These are phyloP conservation scores for Sphaerulina populicola DNA, from an alignment of 2,329 filamentous ascomycete genomes.

Conservation along the genomic window DNA sequence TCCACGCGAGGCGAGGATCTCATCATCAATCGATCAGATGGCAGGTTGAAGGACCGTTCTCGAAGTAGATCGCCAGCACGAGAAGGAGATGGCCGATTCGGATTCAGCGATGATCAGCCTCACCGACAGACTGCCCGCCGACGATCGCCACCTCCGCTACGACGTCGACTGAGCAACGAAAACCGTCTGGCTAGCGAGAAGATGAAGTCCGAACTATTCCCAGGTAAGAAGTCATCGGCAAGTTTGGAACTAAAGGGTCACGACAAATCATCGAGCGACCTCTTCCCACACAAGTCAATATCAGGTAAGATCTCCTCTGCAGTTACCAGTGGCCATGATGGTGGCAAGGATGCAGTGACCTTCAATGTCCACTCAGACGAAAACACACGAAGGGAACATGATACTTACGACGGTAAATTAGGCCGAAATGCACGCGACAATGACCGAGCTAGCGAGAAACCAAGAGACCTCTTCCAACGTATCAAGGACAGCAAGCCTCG, in stretches of 20 bases:
- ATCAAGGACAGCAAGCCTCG: constrained; percentile 7
- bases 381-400: background rate
- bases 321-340: constrained; percentile 8
- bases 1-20: constrained; percentile 28
- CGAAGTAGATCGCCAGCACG: constrained; percentile 52
- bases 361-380: background rate
- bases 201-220: constrained; percentile 37
- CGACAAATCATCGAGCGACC: constrained; percentile 14
- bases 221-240: constrained; percentile 20
- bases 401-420: constrained; percentile 16
- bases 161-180: constrained; percentile 15
- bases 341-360: background rate
- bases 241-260: background rate
- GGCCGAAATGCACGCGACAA: constrained; percentile 7
- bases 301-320: constrained; percentile 21
- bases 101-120: constrained; percentile 45
- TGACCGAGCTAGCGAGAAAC: too few species aligned
- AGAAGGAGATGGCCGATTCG: constrained; percentile 42
- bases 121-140: constrained; percentile 38
- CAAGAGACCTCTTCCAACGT: too few species aligned
- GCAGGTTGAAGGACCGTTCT: constrained; percentile 42
- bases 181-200: constrained; percentile 23
- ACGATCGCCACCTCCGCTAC: constrained; percentile 36
- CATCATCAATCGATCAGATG: constrained; percentile 30
- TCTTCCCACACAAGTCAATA: constrained; percentile 25